Evolutionary conservation across 371 early-diverging fungal genomes (phyloP).

Genomic region (Sporodiniella umbellata): DNA sequence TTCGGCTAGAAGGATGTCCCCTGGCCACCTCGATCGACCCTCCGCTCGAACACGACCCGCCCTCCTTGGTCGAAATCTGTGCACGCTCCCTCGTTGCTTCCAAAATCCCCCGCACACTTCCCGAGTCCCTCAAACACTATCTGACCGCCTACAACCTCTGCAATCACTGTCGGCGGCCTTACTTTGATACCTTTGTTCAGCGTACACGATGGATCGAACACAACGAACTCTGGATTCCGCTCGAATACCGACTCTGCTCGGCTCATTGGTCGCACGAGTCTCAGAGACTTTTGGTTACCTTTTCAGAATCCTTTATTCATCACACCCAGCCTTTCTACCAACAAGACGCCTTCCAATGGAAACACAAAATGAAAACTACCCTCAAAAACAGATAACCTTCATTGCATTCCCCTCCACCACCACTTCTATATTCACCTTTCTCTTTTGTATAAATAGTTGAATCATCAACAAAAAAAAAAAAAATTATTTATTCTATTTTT

Average conservation of each 20-base stretch:
- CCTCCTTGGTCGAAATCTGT: conserved; percentile 70
- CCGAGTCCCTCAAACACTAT: conserved; percentile 54
- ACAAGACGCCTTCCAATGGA: background rate
- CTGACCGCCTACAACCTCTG: conserved; percentile 64
- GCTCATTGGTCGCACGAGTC: conserved; percentile 76
- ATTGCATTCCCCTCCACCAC: too few species aligned
- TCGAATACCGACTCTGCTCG: conserved; percentile 75
- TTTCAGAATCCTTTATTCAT: background rate
- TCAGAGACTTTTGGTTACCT: conserved; percentile 51
- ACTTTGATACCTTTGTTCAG: conserved; percentile 64
- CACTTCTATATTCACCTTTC: background rate
- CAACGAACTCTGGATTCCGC: conserved; percentile 43
- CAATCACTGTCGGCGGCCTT: conserved; percentile 84
- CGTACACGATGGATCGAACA: conserved; percentile 66
- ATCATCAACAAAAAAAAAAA: background rate
- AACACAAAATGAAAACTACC: background rate
- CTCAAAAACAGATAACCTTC: background rate
- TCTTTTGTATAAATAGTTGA: background rate
- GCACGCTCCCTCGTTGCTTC: conserved; percentile 55
- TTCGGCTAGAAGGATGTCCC: conserved; percentile 55
- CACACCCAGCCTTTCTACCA: background rate
- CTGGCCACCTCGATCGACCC: conserved; percentile 7
- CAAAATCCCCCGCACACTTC: background rate
- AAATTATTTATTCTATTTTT: background rate
- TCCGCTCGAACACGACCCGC: conserved; percentile 30